Evolutionary conservation across 2,329 filamentous ascomycete genomes (phyloP), one percentile per base, ranked within the genome.

Genomic region (Colletotrichum tabaci): DNA sequence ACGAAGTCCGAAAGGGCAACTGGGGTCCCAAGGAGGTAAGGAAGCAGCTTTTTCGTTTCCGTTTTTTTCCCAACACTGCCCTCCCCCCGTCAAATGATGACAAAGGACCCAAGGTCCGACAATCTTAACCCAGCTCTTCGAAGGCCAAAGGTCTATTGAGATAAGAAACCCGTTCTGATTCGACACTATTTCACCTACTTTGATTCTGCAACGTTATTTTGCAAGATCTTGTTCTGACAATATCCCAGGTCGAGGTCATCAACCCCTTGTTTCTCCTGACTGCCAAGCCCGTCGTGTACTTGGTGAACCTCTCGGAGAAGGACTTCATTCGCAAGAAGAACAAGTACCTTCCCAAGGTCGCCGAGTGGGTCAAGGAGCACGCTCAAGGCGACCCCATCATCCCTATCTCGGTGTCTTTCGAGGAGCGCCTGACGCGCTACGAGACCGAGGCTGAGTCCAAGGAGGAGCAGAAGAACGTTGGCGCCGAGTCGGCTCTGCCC

Each of bases 251-350:
- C 82, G 96, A 99, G 85, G 91, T 95, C 77, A 98, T 99, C 86
- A 99, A 99, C 87, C 94, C 95, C 78, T 90, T 99, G 35, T 93
- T 98, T 86, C 92, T 99, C 71, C 90, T 99, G 72, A 95, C 95
- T 47, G 96, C 97, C 75, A 99, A 99, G 87, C 96, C 96, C 4
- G 95, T 98, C 69, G 96, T 99, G 76, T 98, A 94, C 86, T 89
- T 99, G 53, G 94, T 98, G 86, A 99, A 99, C 87, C 87, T 99
- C 73, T 98, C 94, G 74, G 97, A 99, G 87, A 95, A 91, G 84
- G 96, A 99, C 84, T 99, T 95, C 83, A 92, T 98, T 80, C 93
- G 96, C 79, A 96, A 98, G 87, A 99, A 98, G 93, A 99, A 99
- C 90, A 99, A 99, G 91, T 91, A 99, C 85, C 90, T 99, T 67